Evolutionary conservation across 495 filamentous ascomycete genomes (phyloP).

Genomic region (Neurospora terricola): DNA sequence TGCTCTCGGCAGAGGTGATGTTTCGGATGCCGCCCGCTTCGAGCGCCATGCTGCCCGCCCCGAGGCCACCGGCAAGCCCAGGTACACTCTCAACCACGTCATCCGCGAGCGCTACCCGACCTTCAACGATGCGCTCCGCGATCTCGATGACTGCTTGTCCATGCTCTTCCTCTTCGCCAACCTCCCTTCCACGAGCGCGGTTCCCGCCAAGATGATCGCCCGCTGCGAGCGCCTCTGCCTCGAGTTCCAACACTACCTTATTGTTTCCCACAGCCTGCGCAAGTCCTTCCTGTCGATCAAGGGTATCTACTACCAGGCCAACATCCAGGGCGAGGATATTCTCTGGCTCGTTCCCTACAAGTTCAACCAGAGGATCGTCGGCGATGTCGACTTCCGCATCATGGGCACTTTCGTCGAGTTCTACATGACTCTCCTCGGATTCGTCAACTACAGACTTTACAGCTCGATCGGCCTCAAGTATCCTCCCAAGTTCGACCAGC

Average conservation of each 20-base stretch:
- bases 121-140: constrained; percentile 86
- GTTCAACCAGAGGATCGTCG: constrained; percentile 87
- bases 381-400: constrained; percentile 93
- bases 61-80: constrained; percentile 76
- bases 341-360: constrained; percentile 95
- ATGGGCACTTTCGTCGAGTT: constrained; percentile 99
- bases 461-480: constrained; percentile 85
- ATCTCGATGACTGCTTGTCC: constrained; percentile 92
- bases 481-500: constrained; percentile 83
- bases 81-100: constrained; percentile 86
- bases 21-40: constrained; percentile 63
- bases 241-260: constrained; percentile 97
- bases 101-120: constrained; percentile 97
- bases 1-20: constrained; percentile 84
- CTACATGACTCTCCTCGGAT: constrained; percentile 90
- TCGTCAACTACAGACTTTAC: constrained; percentile 91
- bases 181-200: constrained; percentile 75
- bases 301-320: constrained; percentile 98
- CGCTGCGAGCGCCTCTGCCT: constrained; percentile 83
- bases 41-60: constrained; percentile 55
- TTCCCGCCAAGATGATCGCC: constrained; percentile 86
- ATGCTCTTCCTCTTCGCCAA: constrained; percentile 97
- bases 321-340: constrained; percentile 94
- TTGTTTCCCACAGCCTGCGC: constrained; percentile 75
- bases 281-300: constrained; percentile 98